Evolutionary conservation across 2,329 filamentous ascomycete genomes (phyloP).

Genomic region (Fusarium chlamydosporum): DNA sequence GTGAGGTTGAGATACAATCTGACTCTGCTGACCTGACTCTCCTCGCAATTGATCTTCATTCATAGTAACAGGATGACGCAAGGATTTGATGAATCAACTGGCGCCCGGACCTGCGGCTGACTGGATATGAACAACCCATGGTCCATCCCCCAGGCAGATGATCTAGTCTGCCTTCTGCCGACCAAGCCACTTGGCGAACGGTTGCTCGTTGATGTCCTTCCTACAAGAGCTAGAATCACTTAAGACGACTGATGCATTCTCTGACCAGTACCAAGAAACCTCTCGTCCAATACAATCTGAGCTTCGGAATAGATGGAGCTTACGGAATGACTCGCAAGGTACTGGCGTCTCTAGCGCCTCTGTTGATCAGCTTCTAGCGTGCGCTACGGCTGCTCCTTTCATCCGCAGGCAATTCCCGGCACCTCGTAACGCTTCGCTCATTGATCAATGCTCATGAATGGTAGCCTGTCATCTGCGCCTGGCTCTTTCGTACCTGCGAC

Average conservation of each 20-base stretch:
- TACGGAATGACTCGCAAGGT: not conserved
- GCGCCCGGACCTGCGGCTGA: not conserved
- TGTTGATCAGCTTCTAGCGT: constrained; percentile 9
- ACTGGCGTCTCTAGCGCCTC: not conserved
- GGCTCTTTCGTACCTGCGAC: not conserved
- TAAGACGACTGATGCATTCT: not conserved
- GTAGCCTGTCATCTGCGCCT: constrained; percentile 2
- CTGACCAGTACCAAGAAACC: not conserved
- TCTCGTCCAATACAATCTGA: not conserved
- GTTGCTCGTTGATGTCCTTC: not conserved
- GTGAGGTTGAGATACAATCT: not conserved
- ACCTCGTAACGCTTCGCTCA: not conserved
- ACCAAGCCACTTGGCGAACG: not conserved
- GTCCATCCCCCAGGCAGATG: not conserved
- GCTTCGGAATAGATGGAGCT: not conserved
- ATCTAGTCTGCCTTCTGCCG: not conserved
- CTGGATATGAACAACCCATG: not conserved
- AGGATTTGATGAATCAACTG: too few species aligned
- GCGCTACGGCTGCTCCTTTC: not conserved
- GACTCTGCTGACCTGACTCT: not conserved
- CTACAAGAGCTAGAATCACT: not conserved
- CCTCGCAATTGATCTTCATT: not conserved
- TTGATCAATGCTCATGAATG: not conserved
- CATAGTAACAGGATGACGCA: too few species aligned
- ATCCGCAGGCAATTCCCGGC: constrained; percentile 4